A percentile compares a stretch with the other conserved stretches of the same genome.
phyloP scores from a whole-genome alignment of 768 basidiomycete species.

The Xerocomellus intermedius region DNA sequence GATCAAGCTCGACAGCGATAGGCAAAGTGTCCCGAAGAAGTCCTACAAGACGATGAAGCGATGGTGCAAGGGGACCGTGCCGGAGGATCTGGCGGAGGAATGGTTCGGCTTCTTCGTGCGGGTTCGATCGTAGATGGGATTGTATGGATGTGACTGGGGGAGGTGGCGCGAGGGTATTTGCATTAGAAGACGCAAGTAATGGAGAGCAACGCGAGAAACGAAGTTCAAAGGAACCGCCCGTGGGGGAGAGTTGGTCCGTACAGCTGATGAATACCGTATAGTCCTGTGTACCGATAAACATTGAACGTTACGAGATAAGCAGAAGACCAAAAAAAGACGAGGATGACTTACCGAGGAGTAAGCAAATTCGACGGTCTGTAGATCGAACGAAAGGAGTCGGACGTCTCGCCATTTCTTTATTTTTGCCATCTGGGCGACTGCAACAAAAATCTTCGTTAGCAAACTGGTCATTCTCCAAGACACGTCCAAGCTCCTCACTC shows the following conservation, averaged over 20 bases:
- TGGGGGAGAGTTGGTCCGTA: slow-evolving; percentile 67
- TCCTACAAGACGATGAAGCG: slow-evolving; percentile 63
- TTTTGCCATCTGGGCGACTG: slow-evolving; percentile 83
- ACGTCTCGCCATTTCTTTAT: slow-evolving; percentile 71
- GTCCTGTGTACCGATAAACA: slow-evolving; percentile 41
- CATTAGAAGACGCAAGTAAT: slow-evolving; percentile 2
- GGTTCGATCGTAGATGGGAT: slow-evolving; percentile 44
- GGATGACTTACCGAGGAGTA: slow-evolving; percentile 56
- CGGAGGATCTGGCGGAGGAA: slow-evolving; percentile 72
- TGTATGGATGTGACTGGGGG: slow-evolving; percentile 34
- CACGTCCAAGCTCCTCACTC: slow-evolving; percentile 43
- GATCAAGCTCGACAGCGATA: slow-evolving; percentile 68
- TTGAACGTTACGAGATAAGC: background rate
- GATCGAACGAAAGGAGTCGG: slow-evolving; percentile 82
- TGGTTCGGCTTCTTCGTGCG: slow-evolving; percentile 77
- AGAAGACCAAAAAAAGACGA: background rate
- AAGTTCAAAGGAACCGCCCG: slow-evolving; percentile 70
- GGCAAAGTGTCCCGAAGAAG: slow-evolving; percentile 77
- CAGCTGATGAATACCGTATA: slow-evolving; percentile 79
- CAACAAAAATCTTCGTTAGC: background rate
- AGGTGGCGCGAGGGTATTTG: slow-evolving; percentile 24
- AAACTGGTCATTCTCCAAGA: background rate
- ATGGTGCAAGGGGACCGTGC: slow-evolving; percentile 62
- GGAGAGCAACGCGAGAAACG: slow-evolving; percentile 57
- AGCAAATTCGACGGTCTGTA: slow-evolving; percentile 89